These are phyloP conservation scores for Andrographis paniculata DNA, from an alignment of 305 asterid genomes.

Conservation along the genomic window DNA sequence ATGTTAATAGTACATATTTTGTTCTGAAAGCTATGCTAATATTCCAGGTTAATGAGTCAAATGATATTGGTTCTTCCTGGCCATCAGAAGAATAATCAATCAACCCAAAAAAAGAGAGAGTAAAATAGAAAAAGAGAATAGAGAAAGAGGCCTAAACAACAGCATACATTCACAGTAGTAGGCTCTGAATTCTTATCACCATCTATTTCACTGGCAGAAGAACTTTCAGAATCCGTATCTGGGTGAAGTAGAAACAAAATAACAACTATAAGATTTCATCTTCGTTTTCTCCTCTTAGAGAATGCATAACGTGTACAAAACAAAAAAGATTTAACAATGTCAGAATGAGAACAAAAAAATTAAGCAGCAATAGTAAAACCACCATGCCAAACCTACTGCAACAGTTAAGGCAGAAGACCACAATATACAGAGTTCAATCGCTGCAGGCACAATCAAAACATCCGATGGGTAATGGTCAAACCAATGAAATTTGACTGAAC, in stretches of 20 bases:
- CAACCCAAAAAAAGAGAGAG: background rate
- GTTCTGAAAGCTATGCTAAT: no score
- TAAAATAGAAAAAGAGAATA: background rate
- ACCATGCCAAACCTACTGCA: no score
- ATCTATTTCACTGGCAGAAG: constrained; percentile 37
- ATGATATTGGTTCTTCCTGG: background rate
- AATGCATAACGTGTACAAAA: background rate
- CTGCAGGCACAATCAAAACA: no score
- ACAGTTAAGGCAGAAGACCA: background rate
- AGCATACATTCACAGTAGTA: constrained; percentile 29
- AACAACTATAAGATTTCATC: background rate
- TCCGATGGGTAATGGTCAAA: no score
- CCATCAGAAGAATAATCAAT: background rate
- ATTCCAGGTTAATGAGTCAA: background rate
- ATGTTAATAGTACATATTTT: constrained; percentile 1
- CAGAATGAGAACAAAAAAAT: background rate
- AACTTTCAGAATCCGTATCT: constrained; percentile 54
- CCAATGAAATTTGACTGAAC: no score
- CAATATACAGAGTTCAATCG: no score
- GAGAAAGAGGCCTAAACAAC: background rate
- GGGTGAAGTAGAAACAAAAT: constrained; percentile 16
- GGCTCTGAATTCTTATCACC: constrained; percentile 30
- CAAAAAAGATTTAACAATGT: background rate
- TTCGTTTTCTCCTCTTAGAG: background rate
- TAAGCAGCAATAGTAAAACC: background rate